Percentiles rank a stretch among this genome's conserved stretches.
These are phyloP conservation scores for Stemphylium lycopersici DNA, from an alignment of 2,329 filamentous ascomycete species.

Conservation along the genomic window DNA sequence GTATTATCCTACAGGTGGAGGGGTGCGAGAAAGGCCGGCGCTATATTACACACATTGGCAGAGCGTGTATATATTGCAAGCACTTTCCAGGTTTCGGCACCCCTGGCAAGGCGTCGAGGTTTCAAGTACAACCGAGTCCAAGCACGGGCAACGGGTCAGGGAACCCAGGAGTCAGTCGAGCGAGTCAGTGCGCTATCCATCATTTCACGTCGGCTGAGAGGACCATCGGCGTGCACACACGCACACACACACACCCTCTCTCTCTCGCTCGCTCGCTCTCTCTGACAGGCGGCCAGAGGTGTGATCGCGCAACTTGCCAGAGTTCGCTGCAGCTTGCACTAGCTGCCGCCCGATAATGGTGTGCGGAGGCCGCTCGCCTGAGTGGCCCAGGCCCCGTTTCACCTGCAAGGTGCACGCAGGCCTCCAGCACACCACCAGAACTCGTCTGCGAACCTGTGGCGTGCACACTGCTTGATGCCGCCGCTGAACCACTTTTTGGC, in stretches of 20 bases:
- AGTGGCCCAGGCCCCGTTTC: slow-evolving; percentile 11
- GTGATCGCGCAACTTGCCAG: neutral
- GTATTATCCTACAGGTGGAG: neutral
- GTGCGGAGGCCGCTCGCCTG: neutral
- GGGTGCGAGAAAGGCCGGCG: slow-evolving; percentile 6
- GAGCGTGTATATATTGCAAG: slow-evolving; percentile 13
- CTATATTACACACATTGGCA: slow-evolving; percentile 8
- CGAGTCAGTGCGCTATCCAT: slow-evolving; percentile 13
- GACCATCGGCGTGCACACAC: neutral
- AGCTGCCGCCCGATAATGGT: slow-evolving; percentile 7
- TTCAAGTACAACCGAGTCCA: slow-evolving; percentile 20
- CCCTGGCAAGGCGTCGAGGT: slow-evolving; percentile 18
- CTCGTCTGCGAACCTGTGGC: neutral
- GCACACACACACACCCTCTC: too few species aligned
- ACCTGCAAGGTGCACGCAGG: neutral
- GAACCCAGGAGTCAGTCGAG: slow-evolving; percentile 15
- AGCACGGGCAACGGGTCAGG: slow-evolving; percentile 5
- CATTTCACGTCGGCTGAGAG: slow-evolving; percentile 7
- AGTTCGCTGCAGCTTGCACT: neutral
- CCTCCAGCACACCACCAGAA: neutral
- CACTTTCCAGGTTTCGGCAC: slow-evolving; percentile 1
- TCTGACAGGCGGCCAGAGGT: too few species aligned
- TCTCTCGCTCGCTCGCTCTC: too few species aligned
- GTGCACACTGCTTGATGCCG: neutral
- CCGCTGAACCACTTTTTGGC: neutral